Evolutionary conservation across 116 monocot genomes (phyloP), one percentile per base, ranked within the genome.

Genomic region (Zostera marina): DNA sequence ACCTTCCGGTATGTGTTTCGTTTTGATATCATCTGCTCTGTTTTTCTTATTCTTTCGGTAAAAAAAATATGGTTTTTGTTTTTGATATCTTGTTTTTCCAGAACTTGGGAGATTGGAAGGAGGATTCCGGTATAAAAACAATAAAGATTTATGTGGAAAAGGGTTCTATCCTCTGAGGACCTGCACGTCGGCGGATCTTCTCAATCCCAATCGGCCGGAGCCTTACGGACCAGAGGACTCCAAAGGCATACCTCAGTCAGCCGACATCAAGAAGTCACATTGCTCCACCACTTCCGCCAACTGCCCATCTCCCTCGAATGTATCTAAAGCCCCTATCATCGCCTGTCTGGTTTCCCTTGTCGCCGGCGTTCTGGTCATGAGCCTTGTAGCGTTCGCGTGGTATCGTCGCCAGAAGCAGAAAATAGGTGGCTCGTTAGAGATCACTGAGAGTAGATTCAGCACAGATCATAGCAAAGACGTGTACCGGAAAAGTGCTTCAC

Each of bases 331-430:
- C 20, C 60, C 64, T 21, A 42, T 79, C 17, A 53, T 79, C 47
- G 44, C 68, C 26, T 77, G 69, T 20, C 46, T 79, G 12, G 63
- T 75, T 41, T 73, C 63, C 9, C 59, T 79, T 8, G 59, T 68
- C 1, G 48, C 63, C 12, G 77, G 62, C 5, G 79, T 52, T 8
- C 11, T 52, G 3, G 17, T 84, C 11, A 74, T 63, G 0, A 84
- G 78, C 0, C 59, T 79, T 5, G 47, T 84, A 8, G 77, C 73
- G 6, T 79, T 94, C 43, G 12, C 63, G 0, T 79, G 75, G 77
- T 84, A 84, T 56, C 74, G 81, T 4, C 79, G 84, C 15, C 67
- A 59, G 22, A 94, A 94, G 42, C 88, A 88, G 42, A 94, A 74
- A 74, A 83, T 92, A 11, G 68, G 92, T 1, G 81, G 83, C 15